phyloP scores from a whole-genome alignment of 345 rosid species.

The Angophora floribunda region DNA sequence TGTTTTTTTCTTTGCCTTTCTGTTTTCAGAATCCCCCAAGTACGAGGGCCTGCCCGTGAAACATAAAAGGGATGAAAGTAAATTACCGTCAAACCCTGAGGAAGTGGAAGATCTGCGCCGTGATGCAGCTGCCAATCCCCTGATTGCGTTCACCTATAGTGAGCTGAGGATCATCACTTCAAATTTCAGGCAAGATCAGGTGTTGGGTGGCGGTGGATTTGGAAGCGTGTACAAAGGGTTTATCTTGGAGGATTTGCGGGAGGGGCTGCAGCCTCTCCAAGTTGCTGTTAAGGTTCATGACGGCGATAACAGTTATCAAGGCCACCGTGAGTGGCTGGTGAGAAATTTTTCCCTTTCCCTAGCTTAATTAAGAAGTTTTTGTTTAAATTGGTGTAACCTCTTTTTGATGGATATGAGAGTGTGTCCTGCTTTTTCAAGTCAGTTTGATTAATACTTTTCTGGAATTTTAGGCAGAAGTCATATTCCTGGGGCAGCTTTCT shows the following conservation, averaged over 20 bases:
- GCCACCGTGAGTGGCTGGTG: constrained; percentile 99
- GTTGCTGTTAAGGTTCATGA: constrained; percentile 98
- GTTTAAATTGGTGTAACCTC: not conserved
- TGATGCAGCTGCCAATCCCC: constrained; percentile 69
- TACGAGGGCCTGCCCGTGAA: constrained; percentile 28
- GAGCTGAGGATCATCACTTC: constrained; percentile 68
- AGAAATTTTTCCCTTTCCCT: not conserved
- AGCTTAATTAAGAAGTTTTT: not conserved
- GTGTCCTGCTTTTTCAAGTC: not conserved
- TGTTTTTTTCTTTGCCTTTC: not conserved
- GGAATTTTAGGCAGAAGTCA: constrained; percentile 80
- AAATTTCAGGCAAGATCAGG: constrained; percentile 81
- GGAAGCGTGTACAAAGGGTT: constrained; percentile 92
- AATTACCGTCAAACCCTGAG: constrained; percentile 82
- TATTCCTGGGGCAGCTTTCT: constrained; percentile 93
- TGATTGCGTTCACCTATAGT: constrained; percentile 68
- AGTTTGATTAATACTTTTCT: not conserved
- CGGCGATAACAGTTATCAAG: constrained; percentile 85
- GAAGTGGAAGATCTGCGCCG: constrained; percentile 95
- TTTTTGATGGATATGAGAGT: not conserved
- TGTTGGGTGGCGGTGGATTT: constrained; percentile 98
- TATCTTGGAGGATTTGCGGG: constrained; percentile 47
- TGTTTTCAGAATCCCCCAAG: constrained; percentile 54
- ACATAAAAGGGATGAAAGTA: constrained; percentile 29
- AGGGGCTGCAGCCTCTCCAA: constrained; percentile 52